Percentiles rank a stretch among this genome's conserved stretches.
phyloP scores from a whole-genome alignment of 2,329 filamentous ascomycete species.

The Fusarium gaditjirri region DNA sequence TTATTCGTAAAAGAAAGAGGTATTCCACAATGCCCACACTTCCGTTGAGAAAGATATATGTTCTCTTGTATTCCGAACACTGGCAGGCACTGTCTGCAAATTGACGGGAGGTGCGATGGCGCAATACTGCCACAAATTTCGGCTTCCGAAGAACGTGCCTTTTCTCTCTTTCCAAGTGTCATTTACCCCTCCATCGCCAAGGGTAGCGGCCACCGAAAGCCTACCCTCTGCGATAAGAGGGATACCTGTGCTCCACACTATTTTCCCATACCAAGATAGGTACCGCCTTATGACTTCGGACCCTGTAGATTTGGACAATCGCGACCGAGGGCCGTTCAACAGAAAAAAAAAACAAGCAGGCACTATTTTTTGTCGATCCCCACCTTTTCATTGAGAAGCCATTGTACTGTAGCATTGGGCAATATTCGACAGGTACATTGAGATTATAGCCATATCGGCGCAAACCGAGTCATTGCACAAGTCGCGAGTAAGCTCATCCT shows the following conservation, averaged over 20 bases:
- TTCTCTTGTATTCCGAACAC: not conserved
- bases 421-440: slow-evolving; percentile 20
- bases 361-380: slow-evolving; percentile 16
- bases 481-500: slow-evolving; percentile 14
- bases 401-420: slow-evolving; percentile 22
- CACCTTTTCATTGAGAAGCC: slow-evolving; percentile 4
- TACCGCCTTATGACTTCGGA: slow-evolving; percentile 30
- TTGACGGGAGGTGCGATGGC: slow-evolving; percentile 39
- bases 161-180: slow-evolving; percentile 28
- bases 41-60: not conserved
- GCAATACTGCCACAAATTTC: slow-evolving; percentile 38
- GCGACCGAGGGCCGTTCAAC: slow-evolving; percentile 38
- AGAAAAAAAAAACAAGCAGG: slow-evolving; percentile 8
- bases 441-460: not conserved
- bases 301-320: slow-evolving; percentile 26
- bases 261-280: slow-evolving; percentile 9
- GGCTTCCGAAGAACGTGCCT: slow-evolving; percentile 28
- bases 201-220: slow-evolving; percentile 28
- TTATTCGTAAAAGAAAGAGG: not conserved
- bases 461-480: slow-evolving; percentile 13
- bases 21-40: not conserved
- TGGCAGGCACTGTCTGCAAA: slow-evolving; percentile 3
- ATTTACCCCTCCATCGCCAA: slow-evolving; percentile 40
- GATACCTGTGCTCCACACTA: slow-evolving; percentile 25
- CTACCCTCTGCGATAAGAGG: slow-evolving; percentile 28